Percentiles rank a stretch among this genome's conserved stretches.
Evolutionary conservation across 2,329 filamentous ascomycete species (phyloP).

Genomic region (Aspergillus felis): DNA sequence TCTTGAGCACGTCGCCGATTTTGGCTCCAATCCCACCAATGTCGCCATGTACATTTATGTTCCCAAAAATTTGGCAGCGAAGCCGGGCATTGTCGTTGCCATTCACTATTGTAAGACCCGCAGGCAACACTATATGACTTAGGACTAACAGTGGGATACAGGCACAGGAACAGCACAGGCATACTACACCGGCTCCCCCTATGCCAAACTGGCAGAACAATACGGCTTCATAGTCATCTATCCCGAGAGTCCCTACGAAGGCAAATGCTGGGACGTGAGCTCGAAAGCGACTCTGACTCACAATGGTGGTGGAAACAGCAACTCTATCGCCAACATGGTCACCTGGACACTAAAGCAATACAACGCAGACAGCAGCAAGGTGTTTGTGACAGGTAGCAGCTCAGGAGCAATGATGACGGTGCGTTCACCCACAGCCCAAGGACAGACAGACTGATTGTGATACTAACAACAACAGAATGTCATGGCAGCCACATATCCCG

Average conservation of each 20-base stretch:
- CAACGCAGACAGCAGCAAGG: constrained; percentile 26
- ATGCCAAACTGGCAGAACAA: constrained; percentile 49
- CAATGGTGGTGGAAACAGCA: constrained; percentile 37
- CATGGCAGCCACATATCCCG: constrained; percentile 18
- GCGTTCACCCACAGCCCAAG: not conserved
- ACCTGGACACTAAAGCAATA: constrained; percentile 34
- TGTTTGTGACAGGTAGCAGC: constrained; percentile 15
- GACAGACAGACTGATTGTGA: not conserved
- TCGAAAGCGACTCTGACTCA: constrained; percentile 34
- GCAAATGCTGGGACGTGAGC: constrained; percentile 58
- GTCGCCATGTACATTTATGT: constrained; percentile 54
- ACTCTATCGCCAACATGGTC: constrained; percentile 40
- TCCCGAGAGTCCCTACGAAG: constrained; percentile 50
- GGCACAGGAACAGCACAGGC: constrained; percentile 21
- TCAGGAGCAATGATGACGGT: constrained; percentile 22
- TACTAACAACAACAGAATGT: constrained; percentile 12
- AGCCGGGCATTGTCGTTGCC: constrained; percentile 53
- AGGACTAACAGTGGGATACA: not conserved
- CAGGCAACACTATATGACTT: not conserved
- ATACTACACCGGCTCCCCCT: constrained; percentile 50
- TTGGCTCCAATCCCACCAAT: constrained; percentile 46
- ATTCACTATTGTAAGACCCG: constrained; percentile 49
- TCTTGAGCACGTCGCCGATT: constrained; percentile 35
- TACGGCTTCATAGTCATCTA: constrained; percentile 49
- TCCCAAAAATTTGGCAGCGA: constrained; percentile 41